Conservation (phyloP, 495 filamentous ascomycete species). For the Penicillium soppii region DNA sequence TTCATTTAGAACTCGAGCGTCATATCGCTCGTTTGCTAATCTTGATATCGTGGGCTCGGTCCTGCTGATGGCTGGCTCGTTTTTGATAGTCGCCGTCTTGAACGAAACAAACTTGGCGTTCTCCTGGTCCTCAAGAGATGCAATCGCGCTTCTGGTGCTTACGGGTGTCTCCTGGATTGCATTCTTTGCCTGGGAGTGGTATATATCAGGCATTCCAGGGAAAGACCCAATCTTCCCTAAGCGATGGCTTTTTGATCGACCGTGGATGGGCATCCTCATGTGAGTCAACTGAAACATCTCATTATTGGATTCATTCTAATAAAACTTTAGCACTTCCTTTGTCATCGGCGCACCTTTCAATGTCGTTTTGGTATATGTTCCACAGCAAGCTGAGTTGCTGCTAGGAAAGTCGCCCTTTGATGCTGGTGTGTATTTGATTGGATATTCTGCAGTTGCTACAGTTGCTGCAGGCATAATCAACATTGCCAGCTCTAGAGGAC, state of each 20-base stretch:
- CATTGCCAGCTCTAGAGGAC: conserved; percentile 36
- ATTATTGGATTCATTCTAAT: neutral
- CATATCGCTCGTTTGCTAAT: conserved; percentile 28
- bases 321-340: conserved; percentile 19
- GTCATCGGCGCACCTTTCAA: conserved; percentile 56
- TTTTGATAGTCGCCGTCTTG: conserved; percentile 57
- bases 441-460: conserved; percentile 44
- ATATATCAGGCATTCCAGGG: conserved; percentile 24
- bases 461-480: conserved; percentile 52
- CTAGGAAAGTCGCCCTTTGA: conserved; percentile 39
- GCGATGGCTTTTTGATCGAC: conserved; percentile 31
- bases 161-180: conserved; percentile 30
- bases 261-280: conserved; percentile 37
- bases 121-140: conserved; percentile 37
- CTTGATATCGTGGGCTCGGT: conserved; percentile 59
- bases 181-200: conserved; percentile 41
- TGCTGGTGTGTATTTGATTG: conserved; percentile 60
- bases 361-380: conserved; percentile 53
- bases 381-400: conserved; percentile 60
- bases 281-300: conserved; percentile 2
- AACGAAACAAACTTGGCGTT: conserved; percentile 54
- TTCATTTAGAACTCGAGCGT: conserved; percentile 27
- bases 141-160: conserved; percentile 46
- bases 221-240: conserved; percentile 39
- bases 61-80: conserved; percentile 51